A percentile compares a stretch with the other conserved stretches of the same genome.
Conservation (phyloP, 2,329 filamentous ascomycete species). For the Leptographium lundbergii region DNA sequence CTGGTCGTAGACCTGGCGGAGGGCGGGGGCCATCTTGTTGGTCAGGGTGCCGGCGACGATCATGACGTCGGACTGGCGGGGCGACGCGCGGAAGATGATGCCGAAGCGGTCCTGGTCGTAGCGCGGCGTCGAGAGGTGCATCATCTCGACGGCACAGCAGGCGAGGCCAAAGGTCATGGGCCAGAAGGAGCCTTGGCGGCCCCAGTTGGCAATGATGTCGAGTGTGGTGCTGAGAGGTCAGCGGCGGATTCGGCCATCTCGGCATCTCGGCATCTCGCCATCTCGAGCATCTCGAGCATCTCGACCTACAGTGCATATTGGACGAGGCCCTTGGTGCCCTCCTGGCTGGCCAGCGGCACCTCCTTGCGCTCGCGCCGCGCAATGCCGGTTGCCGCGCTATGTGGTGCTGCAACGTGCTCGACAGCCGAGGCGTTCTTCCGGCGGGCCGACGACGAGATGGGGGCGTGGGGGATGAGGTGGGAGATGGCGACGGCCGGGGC, state of each 20-base stretch:
- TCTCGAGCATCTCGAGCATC: background rate
- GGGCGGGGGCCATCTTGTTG: conserved; percentile 90
- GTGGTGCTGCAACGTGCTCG: conserved; percentile 27
- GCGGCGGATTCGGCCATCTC: background rate
- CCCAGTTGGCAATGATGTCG: conserved; percentile 74
- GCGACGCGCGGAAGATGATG: conserved; percentile 83
- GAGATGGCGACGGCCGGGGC: conserved; percentile 21
- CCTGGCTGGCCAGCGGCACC: conserved; percentile 66
- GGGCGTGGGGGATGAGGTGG: conserved; percentile 42
- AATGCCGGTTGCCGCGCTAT: conserved; percentile 34
- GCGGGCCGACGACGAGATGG: conserved; percentile 53
- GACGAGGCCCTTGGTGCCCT: conserved; percentile 64
- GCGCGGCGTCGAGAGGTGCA: conserved; percentile 76
- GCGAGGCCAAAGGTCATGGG: conserved; percentile 81
- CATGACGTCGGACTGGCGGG: conserved; percentile 83
- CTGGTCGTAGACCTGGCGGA: conserved; percentile 88
- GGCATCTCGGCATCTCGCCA: no score
- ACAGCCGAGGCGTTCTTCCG: conserved; percentile 47
- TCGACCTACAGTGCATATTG: conserved; percentile 73
- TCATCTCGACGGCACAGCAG: conserved; percentile 87
- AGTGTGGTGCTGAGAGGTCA: conserved; percentile 53
- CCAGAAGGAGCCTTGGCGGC: conserved; percentile 73
- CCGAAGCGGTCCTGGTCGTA: conserved; percentile 84
- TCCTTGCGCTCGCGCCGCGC: conserved; percentile 49
- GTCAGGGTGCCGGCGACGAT: conserved; percentile 86